Evolutionary conservation across 1,284 basidiomycete species (phyloP), one percentile per base, ranked within the genome.

Genomic region (Pseudozyma sp.): DNA sequence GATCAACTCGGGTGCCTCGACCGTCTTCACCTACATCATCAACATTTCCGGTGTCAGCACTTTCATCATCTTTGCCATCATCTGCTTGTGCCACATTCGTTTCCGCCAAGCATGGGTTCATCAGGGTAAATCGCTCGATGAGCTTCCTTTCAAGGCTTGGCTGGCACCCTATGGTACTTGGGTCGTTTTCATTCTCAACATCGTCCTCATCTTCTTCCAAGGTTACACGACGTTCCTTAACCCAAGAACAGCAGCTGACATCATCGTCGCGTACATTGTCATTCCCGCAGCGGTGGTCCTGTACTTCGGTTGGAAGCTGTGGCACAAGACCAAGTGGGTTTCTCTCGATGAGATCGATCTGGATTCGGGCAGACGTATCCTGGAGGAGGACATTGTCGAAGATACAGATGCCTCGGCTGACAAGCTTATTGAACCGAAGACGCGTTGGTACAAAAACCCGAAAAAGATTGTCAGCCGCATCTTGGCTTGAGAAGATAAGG

Each of bases 201-300:
- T 71, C 56, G 62, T 72, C 1, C 59, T 67, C 14, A 62, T 70
- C 42, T 82, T 83, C 62, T 66, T 80, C 65, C 61, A 76, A 14
- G 80, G 80, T 2, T 70, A 77, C 45, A 63, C 65, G 38, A 62
- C 69, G 18, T 70, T 77, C 58, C 54, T 71, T 10, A 70, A 52
- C 39, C 68, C 68, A 16, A 78, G 73, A 48, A 65, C 67, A 48
- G 60, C 66, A 5, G 68, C 70, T 96, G 86, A 97, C 93, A 6
- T 96, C 34, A 86, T 94, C 45, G 92, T 92, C 39, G 91, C 90
- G 80, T 95, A 95, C 85, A 82, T 95, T 39, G 91, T 93, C 34
- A 86, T 94, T 49, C 85, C 85, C 11, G 73, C 92, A 43, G 94
- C 93, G 88, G 91, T 92, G n/a, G 68, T 93, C 54, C 83, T 94